Evolutionary conservation across 2,329 filamentous ascomycete genomes (phyloP).

Genomic region (Fusarium stilboides): DNA sequence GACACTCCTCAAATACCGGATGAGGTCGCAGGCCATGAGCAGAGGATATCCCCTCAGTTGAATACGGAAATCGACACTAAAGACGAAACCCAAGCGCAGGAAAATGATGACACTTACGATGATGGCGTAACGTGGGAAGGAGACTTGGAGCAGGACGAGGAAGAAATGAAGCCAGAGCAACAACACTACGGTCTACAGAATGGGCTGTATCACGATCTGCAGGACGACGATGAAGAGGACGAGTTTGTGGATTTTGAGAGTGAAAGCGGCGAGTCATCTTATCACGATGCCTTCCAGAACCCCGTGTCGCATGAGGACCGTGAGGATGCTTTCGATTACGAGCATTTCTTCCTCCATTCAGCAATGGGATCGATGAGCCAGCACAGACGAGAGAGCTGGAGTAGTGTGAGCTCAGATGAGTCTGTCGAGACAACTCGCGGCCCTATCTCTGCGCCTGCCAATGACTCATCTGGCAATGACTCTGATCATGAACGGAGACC

Average conservation of each 20-base stretch:
- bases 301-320: constrained; percentile 89
- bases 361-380: constrained; percentile 84
- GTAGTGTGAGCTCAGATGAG: constrained; percentile 71
- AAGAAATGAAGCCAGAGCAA: constrained; percentile 29
- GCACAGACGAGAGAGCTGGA: constrained; percentile 58
- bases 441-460: constrained; percentile 48
- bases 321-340: constrained; percentile 95
- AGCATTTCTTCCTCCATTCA: constrained; percentile 95
- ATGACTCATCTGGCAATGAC: constrained; percentile 11
- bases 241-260: constrained; percentile 64
- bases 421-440: constrained; percentile 74
- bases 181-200: constrained; percentile 45
- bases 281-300: constrained; percentile 73
- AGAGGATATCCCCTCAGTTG: not conserved
- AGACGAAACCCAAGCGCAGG: constrained; percentile 11
- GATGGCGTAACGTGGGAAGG: constrained; percentile 32
- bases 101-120: constrained; percentile 55
- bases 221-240: constrained; percentile 54
- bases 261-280: constrained; percentile 75
- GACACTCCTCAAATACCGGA: constrained; percentile 3
- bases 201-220: constrained; percentile 44
- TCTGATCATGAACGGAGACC: constrained; percentile 56
- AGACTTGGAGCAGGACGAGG: constrained; percentile 17
- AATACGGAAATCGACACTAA: constrained; percentile 36
- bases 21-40: constrained; percentile 1